Evolutionary conservation across 164 flowering plant species (phyloP).

Genomic region (Umbellularia californica): DNA sequence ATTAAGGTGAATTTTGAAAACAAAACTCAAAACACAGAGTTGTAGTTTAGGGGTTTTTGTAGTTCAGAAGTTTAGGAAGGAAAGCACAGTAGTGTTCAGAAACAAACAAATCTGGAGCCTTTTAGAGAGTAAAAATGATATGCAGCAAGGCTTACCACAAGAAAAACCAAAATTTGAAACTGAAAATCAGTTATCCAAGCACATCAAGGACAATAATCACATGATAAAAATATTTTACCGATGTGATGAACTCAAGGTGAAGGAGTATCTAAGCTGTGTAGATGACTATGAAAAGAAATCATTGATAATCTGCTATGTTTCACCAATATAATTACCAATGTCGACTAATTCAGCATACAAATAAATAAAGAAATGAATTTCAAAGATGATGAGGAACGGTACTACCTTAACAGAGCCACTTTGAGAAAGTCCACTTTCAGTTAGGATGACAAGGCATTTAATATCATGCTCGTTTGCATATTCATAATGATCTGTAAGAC

Average conservation of each 20-base stretch:
- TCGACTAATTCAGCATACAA: not conserved
- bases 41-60: too few relatives aligned
- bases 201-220: not conserved
- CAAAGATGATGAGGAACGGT: not conserved
- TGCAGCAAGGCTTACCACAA: not conserved
- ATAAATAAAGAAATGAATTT: not conserved
- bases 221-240: not conserved
- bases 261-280: not conserved
- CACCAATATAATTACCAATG: too few relatives aligned
- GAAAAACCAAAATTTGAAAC: not conserved
- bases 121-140: not conserved
- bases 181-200: too few relatives aligned
- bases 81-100: too few relatives aligned
- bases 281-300: not conserved
- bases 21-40: not conserved
- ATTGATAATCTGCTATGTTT: not conserved
- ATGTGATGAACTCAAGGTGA: not conserved
- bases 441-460: slow-evolving; percentile 77
- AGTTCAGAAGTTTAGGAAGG: too few relatives aligned
- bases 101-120: not conserved
- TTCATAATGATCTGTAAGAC: slow-evolving; percentile 95
- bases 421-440: slow-evolving; percentile 68
- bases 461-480: slow-evolving; percentile 95
- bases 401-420: slow-evolving; percentile 70
- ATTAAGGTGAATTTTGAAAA: too few relatives aligned